Conservation (phyloP, 1,139 yeast species). For the Diutina sp. region DNA sequence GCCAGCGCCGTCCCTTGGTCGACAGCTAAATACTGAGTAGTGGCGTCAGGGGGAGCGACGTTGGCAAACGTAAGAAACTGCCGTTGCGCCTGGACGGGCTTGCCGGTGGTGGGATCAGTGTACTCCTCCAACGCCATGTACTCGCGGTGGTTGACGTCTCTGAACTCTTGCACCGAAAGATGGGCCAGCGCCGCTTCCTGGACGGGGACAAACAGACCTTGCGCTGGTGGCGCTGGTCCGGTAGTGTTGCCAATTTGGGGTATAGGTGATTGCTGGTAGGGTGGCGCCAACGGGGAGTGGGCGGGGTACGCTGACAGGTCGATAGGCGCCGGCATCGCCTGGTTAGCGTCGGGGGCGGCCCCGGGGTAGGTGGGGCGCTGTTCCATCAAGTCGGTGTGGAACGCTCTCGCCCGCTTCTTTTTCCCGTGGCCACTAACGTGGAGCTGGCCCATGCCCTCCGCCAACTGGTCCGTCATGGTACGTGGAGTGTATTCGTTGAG, state of each 20-base stretch:
- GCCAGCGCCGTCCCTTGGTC: conserved; percentile 87
- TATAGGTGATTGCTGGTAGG: background rate
- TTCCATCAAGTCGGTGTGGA: conserved; percentile 1
- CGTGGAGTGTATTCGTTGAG: background rate
- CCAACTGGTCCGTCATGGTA: background rate
- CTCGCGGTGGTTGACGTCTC: background rate
- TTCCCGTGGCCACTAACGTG: background rate
- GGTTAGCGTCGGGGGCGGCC: background rate
- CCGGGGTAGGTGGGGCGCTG: conserved; percentile 1
- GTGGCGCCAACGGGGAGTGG: background rate
- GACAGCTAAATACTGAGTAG: conserved; percentile 52
- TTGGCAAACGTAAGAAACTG: conserved; percentile 61
- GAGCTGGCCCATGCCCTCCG: background rate
- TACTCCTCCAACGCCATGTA: background rate
- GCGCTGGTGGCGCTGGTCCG: background rate
- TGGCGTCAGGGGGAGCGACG: conserved; percentile 72
- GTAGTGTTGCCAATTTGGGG: background rate
- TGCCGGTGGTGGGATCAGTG: background rate
- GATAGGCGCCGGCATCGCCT: background rate
- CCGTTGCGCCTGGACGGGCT: conserved; percentile 13
- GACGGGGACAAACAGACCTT: conserved; percentile 1
- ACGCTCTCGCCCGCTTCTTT: background rate
- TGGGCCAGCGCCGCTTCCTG: conserved; percentile 1
- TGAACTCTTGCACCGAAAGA: background rate
- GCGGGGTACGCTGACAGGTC: background rate